These are phyloP conservation scores for Mucor circinelloides DNA, from an alignment of 371 early-diverging fungal species.

Conservation along the genomic window DNA sequence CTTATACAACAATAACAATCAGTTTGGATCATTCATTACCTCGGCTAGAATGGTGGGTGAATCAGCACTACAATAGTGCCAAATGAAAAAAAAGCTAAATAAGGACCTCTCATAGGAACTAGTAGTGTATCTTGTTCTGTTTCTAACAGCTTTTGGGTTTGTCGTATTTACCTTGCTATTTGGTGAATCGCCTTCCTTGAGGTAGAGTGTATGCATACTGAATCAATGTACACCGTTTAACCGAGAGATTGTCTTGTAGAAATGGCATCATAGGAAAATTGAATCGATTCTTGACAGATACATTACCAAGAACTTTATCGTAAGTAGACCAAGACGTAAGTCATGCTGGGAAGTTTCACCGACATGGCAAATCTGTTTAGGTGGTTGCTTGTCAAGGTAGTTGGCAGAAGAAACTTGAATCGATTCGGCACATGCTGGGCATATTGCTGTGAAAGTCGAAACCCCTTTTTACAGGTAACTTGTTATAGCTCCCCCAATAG, in stretches of 20 bases:
- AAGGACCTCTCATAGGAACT: conserved; percentile 17
- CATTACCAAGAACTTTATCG: conserved; percentile 26
- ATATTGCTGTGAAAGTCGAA: conserved; percentile 50
- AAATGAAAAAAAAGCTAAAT: neutral
- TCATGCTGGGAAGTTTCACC: neutral
- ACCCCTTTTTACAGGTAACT: conserved; percentile 50
- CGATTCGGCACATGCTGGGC: conserved; percentile 29
- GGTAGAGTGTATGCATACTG: conserved; percentile 14
- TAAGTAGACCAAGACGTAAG: conserved; percentile 10
- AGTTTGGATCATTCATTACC: neutral
- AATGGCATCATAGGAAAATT: conserved; percentile 40
- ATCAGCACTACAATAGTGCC: neutral
- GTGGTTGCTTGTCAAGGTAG: neutral
- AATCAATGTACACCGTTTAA: neutral
- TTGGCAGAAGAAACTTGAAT: conserved; percentile 29
- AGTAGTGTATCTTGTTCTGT: conserved; percentile 18
- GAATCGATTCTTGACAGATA: conserved; percentile 26
- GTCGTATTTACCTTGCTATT: conserved; percentile 44
- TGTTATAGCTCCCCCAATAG: too few relatives aligned
- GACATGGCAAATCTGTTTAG: neutral
- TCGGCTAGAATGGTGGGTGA: neutral
- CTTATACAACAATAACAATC: neutral
- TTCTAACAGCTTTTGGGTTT: conserved; percentile 30
- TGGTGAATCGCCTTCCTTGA: conserved; percentile 45
- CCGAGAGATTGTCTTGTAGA: conserved; percentile 11